These are phyloP conservation scores for Funneliformis caledonium DNA, from an alignment of 371 early-diverging fungal species.

Conservation along the genomic window DNA sequence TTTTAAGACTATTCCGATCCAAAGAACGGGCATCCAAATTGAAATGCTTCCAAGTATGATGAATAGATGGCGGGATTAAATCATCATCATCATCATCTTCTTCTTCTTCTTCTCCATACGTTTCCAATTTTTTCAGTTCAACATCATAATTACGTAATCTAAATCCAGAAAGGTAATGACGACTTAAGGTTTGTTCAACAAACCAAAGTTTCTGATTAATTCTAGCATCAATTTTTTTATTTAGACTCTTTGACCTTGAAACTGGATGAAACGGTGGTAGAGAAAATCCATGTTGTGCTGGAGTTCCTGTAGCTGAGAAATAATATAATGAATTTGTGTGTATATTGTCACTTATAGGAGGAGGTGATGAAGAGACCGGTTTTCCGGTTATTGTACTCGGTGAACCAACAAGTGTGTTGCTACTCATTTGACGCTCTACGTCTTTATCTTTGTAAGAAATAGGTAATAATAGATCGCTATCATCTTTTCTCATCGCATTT, in stretches of 20 bases:
- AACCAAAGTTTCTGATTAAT: constrained; percentile 26
- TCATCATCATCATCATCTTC: neutral
- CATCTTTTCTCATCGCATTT: neutral
- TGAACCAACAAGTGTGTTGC: neutral
- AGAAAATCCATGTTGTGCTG: neutral
- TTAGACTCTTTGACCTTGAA: neutral
- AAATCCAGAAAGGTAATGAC: constrained; percentile 21
- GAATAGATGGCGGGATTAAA: neutral
- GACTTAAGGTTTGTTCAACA: constrained; percentile 18
- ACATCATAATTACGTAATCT: neutral
- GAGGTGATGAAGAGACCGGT: no score
- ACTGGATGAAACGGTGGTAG: neutral
- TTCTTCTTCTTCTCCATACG: neutral
- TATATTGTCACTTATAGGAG: no score
- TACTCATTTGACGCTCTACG: neutral
- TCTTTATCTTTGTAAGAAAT: neutral
- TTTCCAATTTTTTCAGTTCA: neutral
- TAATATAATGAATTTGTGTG: neutral
- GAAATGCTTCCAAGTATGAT: neutral
- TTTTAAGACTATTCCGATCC: neutral
- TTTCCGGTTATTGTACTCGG: no score
- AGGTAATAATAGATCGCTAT: neutral
- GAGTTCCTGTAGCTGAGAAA: neutral
- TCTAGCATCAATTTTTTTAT: neutral
- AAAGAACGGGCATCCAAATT: neutral